phyloP scores from a whole-genome alignment of 345 rosid species.

The Hirschfeldia incana region DNA sequence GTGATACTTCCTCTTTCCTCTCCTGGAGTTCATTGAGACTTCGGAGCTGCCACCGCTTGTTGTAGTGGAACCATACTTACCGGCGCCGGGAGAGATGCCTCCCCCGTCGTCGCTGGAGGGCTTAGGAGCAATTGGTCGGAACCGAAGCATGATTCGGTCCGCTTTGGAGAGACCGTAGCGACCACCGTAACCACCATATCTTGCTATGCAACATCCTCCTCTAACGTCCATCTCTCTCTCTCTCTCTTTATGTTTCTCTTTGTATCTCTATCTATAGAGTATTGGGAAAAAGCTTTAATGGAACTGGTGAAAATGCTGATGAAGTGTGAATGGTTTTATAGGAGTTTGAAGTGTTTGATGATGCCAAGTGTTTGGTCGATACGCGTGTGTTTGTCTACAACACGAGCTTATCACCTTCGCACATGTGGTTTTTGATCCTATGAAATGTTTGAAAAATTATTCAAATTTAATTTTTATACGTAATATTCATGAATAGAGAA shows the following conservation, averaged over 20 bases:
- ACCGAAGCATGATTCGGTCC: conserved; percentile 75
- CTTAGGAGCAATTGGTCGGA: conserved; percentile 87
- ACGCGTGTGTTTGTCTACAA: conserved; percentile 46
- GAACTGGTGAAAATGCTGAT: neutral
- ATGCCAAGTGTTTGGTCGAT: conserved; percentile 49
- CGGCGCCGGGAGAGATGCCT: conserved; percentile 12
- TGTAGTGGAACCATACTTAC: conserved; percentile 32
- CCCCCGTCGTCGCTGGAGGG: conserved; percentile 39
- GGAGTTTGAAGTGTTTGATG: conserved; percentile 13
- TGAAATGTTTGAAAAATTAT: neutral
- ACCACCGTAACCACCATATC: conserved; percentile 50
- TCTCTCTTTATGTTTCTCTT: neutral
- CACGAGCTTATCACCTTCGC: conserved; percentile 31
- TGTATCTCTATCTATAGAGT: neutral
- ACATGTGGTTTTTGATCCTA: neutral
- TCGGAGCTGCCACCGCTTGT: conserved; percentile 38
- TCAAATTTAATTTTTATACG: neutral
- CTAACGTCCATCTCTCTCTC: conserved; percentile 44
- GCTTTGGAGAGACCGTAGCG: conserved; percentile 60
- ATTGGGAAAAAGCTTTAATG: neutral
- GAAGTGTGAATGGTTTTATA: conserved; percentile 41
- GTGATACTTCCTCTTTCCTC: conserved; percentile 41
- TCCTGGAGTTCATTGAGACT: conserved; percentile 38
- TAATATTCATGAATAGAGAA: neutral
- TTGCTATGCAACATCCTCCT: conserved; percentile 83